Base-by-base conservation (phyloP, 257 asterid genomes). In the Solanum bulbocastanum region DNA sequence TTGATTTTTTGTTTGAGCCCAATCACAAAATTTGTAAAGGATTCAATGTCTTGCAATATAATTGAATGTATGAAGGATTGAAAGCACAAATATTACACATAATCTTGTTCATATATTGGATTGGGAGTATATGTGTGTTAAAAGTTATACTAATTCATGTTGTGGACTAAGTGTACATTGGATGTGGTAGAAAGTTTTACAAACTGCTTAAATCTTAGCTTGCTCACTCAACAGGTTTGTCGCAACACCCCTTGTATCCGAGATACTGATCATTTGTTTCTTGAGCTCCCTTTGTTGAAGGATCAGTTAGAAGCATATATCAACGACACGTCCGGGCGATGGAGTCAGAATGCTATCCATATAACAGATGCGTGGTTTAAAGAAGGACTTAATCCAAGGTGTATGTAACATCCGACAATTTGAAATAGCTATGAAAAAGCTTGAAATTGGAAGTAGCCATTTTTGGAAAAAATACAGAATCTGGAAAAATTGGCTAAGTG, bases 301-400 rank as follows among this genome's bases (percentile, higher is more conserved):
- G 98, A 91, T 88, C 94, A 87, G 88, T 89, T 95, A 91, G 95
- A 92, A 90, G 93, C 91, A 60, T 96, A 96, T 87, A 92, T 95
- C 65, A 88, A 66, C 90, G 56, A 85, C 84, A 93, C 87, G 96
- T 95, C 93, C 85, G 99, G 98, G 87, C 96, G 96, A 22, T 96
- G 99, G 99, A 96, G 98, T 93, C 98, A 94, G 93, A 96, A 96
- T 92, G 99, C 99, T 73, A 91, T 96, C 87, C 96, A 92, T 85
- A 86, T 94, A 74, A 95, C 99, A 42, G 25, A 93, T 89, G 96
- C 98, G 83, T 95, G 99, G 98, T 96, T 96, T 58, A 95, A 87
- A 87, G 98, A 96, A 91, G 99, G 99, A 91, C 90, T 95, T 87
- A 96, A 90, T 89, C 91, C 69, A 37, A 94, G 98, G 27, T 96